These are phyloP conservation scores for Globisporangium middletonii DNA, from an alignment of 352 stramenopile genomes.

Conservation along the genomic window DNA sequence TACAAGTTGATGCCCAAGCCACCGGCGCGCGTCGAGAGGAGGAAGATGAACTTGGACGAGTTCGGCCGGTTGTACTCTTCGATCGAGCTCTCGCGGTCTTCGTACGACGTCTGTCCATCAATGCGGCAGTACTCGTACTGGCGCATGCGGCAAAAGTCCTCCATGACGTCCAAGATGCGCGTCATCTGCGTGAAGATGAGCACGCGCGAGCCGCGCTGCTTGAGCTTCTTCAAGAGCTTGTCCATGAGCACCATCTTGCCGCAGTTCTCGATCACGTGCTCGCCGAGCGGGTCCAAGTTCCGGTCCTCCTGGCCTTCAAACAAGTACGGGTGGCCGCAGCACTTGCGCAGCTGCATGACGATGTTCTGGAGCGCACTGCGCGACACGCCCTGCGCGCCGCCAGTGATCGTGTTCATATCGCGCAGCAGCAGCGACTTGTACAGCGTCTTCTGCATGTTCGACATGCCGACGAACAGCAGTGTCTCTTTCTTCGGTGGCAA, in stretches of 20 bases:
- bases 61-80: slow-evolving; percentile 95
- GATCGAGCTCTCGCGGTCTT: slow-evolving; percentile 80
- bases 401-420: slow-evolving; percentile 91
- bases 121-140: slow-evolving; percentile 87
- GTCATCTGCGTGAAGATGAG: slow-evolving; percentile 95
- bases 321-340: slow-evolving; percentile 90
- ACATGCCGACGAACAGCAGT: slow-evolving; percentile 89
- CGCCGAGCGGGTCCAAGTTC: slow-evolving; percentile 90
- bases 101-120: slow-evolving; percentile 84
- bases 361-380: slow-evolving; percentile 83
- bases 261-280: slow-evolving; percentile 96
- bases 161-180: slow-evolving; percentile 90
- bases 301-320: slow-evolving; percentile 95
- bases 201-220: slow-evolving; percentile 83
- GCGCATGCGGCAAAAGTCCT: slow-evolving; percentile 95
- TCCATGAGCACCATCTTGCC: slow-evolving; percentile 97
- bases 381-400: slow-evolving; percentile 54
- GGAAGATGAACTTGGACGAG: slow-evolving; percentile 96
- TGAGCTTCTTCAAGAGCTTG: slow-evolving; percentile 88
- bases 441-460: slow-evolving; percentile 92
- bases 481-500: slow-evolving; percentile 98
- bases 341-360: slow-evolving; percentile 87
- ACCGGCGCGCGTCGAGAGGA: slow-evolving; percentile 96
- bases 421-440: slow-evolving; percentile 96
- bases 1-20: slow-evolving; percentile 99